These are phyloP conservation scores for Prunus mume DNA, from an alignment of 306 rosid species.

Conservation along the genomic window DNA sequence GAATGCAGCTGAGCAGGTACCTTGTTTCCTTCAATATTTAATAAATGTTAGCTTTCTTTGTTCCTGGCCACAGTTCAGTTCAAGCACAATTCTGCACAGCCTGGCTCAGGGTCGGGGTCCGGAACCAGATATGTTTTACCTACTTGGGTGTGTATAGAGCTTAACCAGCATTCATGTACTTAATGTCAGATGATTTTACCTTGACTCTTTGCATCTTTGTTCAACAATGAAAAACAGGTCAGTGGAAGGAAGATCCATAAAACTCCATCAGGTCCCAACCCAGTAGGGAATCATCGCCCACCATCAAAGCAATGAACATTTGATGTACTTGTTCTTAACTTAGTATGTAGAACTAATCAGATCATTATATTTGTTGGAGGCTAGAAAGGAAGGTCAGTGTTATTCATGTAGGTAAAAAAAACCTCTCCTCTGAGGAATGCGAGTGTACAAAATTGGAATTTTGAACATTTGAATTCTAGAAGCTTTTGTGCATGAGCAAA, in stretches of 20 bases:
- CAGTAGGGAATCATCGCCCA: conserved; percentile 72
- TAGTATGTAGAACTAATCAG: conserved; percentile 23
- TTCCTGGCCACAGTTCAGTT: conserved; percentile 45
- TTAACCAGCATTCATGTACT: background rate
- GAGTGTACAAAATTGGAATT: conserved; percentile 48
- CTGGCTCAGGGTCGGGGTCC: conserved; percentile 31
- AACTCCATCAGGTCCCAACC: conserved; percentile 79
- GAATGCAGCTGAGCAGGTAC: background rate
- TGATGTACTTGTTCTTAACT: conserved; percentile 19
- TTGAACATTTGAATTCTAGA: conserved; percentile 24
- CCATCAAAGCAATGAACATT: conserved; percentile 46
- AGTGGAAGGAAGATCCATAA: conserved; percentile 46
- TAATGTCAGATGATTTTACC: background rate
- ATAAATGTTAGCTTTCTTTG: background rate
- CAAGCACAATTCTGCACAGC: conserved; percentile 42
- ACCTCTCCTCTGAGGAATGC: conserved; percentile 28
- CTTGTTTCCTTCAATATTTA: conserved; percentile 14
- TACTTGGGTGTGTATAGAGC: conserved; percentile 37
- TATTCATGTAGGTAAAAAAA: conserved; percentile 25
- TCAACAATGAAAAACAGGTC: conserved; percentile 38
- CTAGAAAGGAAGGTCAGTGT: conserved; percentile 12
- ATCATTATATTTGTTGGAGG: conserved; percentile 18
- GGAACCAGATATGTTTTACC: conserved; percentile 32
- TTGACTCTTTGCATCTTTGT: background rate
- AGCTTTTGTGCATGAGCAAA: conserved; percentile 9